phyloP scores from a whole-genome alignment of 306 rosid genomes.

The Alnus rubra region DNA sequence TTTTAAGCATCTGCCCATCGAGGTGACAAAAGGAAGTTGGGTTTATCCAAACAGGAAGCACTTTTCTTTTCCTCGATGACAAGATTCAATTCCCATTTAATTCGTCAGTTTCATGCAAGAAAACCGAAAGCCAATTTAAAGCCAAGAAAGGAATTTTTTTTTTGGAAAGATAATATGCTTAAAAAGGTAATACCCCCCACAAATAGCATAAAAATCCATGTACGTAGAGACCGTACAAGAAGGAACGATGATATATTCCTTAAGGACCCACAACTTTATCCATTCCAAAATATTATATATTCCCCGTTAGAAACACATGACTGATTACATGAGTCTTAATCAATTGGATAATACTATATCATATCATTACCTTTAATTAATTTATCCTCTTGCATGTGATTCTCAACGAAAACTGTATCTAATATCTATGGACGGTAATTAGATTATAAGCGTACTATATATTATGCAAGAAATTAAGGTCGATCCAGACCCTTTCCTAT shows the following conservation, averaged over 20 bases:
- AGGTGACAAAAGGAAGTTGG: not conserved
- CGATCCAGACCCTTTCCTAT: no score
- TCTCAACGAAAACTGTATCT: no score
- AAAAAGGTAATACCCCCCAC: not conserved
- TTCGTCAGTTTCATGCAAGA: no score
- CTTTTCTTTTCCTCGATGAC: not conserved
- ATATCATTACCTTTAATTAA: no score
- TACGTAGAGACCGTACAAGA: conserved; percentile 1
- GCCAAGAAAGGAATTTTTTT: not conserved
- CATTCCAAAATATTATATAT: not conserved
- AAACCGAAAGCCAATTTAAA: conserved; percentile 9
- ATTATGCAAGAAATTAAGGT: no score
- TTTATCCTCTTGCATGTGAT: no score
- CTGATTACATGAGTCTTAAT: not conserved
- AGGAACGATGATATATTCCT: not conserved
- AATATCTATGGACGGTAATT: no score
- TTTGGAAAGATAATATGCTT: not conserved
- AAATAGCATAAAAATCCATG: not conserved
- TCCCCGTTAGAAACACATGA: not conserved
- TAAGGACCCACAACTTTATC: not conserved
- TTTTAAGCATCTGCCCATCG: not conserved
- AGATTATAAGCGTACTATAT: no score
- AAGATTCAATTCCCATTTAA: not conserved
- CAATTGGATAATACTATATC: no score
- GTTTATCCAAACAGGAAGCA: not conserved